Evolutionary conservation across 371 early-diverging fungal genomes (phyloP), one percentile per base, ranked within the genome.

Genomic region (Blastocladiella emersonii): DNA sequence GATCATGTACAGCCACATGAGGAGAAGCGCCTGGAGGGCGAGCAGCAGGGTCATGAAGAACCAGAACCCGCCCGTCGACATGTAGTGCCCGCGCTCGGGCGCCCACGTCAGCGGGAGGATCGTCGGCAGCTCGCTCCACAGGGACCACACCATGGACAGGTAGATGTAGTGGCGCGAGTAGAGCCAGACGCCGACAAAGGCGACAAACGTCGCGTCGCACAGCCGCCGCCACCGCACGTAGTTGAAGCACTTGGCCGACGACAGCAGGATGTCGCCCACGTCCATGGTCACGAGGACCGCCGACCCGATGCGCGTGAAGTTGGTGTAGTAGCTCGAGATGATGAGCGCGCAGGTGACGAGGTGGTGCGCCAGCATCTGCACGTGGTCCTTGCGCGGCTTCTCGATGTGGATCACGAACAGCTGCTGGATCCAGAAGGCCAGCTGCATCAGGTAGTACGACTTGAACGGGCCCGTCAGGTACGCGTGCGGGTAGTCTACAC

Each of bases 241-340:
- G 66, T 78, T 73, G 37, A 80, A 39, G 32, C 64, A 79, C 81
- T 88, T 85, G 55, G 80, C 78, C 17, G 85, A 76, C 34, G 86
- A 81, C 34, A 90, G 72, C 49, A 87, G 71, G 34, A 85, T 82
- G 67, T 90, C 91, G 6, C 89, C 82, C 10, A 83, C 66, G 72
- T 90, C 91, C 86, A 90, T 83, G 66, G 79, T 77, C 6, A 84
- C 79, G 73, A 88, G 80, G 23, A 88, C 78, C n/a, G 83, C 85
- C 61, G 84, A 86, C 23, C 91, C 90, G 21, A 87, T 76, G n/a
- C 83, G 76, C 55, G 84, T 85, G 62, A 80, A 88, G 68, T 88
- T 81, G 67, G 81, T 83, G 13, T 67, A 63, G 62, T 87, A 84
- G 39, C 86, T 85, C 60, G 76, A 68, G 30, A 77, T 72, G 61